These are phyloP conservation scores for Porcisia deanei DNA, from an alignment of 208 protist genomes.

Conservation along the genomic window DNA sequence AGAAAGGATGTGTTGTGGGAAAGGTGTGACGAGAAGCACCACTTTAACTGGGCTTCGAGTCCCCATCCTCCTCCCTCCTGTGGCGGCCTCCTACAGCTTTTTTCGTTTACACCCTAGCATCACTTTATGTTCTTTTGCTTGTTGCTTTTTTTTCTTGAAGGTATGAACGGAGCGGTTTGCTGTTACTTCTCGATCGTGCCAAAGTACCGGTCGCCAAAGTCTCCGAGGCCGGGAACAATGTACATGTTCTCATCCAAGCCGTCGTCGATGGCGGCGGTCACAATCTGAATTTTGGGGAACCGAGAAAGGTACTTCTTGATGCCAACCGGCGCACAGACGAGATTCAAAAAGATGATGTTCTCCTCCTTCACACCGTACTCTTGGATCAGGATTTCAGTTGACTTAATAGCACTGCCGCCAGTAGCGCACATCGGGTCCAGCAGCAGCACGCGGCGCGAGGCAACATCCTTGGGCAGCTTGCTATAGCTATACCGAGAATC, in stretches of 20 bases:
- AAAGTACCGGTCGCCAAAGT: conserved; percentile 98
- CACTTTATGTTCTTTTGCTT: not conserved
- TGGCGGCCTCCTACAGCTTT: not conserved
- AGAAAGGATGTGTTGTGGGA: too few relatives aligned
- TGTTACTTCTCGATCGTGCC: conserved; percentile 71
- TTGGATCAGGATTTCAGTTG: conserved; percentile 77
- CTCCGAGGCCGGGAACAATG: conserved; percentile 96
- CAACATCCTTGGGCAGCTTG: conserved; percentile 96
- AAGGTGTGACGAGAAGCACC: too few relatives aligned
- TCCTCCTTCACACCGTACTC: conserved; percentile 90
- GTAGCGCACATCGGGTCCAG: conserved; percentile 98
- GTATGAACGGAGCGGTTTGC: not conserved
- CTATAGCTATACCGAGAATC: conserved; percentile 93
- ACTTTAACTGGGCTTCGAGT: not conserved
- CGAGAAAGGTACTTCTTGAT: conserved; percentile 56
- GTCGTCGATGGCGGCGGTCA: conserved; percentile 92
- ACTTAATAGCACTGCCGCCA: conserved; percentile 84
- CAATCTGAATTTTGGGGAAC: conserved; percentile 91
- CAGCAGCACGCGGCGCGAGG: conserved; percentile 91
- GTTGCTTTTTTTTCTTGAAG: not conserved
- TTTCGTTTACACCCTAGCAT: not conserved
- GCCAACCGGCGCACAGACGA: conserved; percentile 93
- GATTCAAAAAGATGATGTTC: conserved; percentile 97
- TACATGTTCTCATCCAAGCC: conserved; percentile 92
- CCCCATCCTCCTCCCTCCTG: not conserved